Base-by-base conservation (phyloP, 2,329 filamentous ascomycete genomes). In the Bimuria novae-zelandiae region DNA sequence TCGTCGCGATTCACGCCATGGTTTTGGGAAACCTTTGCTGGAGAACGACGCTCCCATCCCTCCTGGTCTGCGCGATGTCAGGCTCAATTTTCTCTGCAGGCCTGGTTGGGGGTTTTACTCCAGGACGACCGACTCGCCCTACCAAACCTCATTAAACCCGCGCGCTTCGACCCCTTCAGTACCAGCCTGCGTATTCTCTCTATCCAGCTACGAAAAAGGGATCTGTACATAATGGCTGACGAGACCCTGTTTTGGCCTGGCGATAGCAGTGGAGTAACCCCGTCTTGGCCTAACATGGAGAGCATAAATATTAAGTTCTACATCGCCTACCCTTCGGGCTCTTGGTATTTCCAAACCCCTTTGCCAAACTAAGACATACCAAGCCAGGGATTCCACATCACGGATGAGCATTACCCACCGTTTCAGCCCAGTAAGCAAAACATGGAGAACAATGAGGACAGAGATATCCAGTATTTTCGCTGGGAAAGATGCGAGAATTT, bases 341-440 rank as follows among this genome's bases (percentile, higher is more conserved):
- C 37, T 5, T 40, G 37, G 37, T 40, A 40, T 12, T 40, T 40
- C 21, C n/a, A n/a, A n/a, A n/a, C n/a, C n/a, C n/a, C n/a, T n/a
- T n/a, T n/a, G n/a, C n/a, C n/a, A n/a, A n/a, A n/a, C n/a, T n/a
- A n/a, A n/a, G n/a, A 25, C 10, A 23, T 67, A 10, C 12, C 19
- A 40, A 17, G 19, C 37, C 8, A 25, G 37, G 3, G 16, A 23
- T 23, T 12, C n/a, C 7, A 19, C 35, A 37, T 55, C 35, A 50
- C 37, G 12, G 23, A 45, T 17, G 32, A 42, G 12, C 52, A 42
- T 7, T 61, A 61, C 22, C 59, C 59, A 27, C 61, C 61, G n/a
- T n/a, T n/a, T n/a, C n/a, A n/a, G n/a, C n/a, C n/a, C n/a, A n/a
- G n/a, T n/a, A n/a, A n/a, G n/a, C n/a, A n/a, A n/a, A n/a, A n/a